Percentiles rank a stretch among this genome's conserved stretches.
Conservation (phyloP, 2,329 filamentous ascomycete species). For the Cercospora nicotianae region DNA sequence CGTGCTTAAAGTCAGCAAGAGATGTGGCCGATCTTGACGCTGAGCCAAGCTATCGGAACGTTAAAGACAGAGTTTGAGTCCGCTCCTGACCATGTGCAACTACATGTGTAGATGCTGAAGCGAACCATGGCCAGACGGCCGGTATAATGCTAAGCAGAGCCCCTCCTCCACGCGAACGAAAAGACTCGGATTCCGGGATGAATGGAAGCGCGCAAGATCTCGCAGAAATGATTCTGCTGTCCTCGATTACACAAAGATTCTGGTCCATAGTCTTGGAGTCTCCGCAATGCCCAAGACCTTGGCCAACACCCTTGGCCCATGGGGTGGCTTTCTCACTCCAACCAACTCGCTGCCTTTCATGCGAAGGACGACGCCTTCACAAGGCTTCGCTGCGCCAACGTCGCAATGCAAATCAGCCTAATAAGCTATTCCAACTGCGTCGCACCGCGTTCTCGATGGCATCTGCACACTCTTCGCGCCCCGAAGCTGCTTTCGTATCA, state of each 20-base stretch:
- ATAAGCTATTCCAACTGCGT: not conserved
- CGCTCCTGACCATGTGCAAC: constrained; percentile 9
- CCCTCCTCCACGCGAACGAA: not conserved
- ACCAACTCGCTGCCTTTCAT: not conserved
- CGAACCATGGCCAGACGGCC: not conserved
- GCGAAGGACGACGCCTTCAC: constrained; percentile 4
- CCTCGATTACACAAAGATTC: not conserved
- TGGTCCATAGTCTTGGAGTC: not conserved
- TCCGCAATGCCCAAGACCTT: constrained; percentile 4
- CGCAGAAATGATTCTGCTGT: not conserved
- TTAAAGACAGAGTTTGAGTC: constrained; percentile 1
- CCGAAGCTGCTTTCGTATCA: constrained; percentile 6
- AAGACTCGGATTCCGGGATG: not conserved
- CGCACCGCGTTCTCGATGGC: not conserved
- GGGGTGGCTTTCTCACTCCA: constrained; percentile 9
- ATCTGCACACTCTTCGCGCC: not conserved
- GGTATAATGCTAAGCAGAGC: not conserved
- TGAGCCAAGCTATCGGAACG: not conserved
- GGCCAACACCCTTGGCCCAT: not conserved
- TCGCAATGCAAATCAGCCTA: constrained; percentile 7
- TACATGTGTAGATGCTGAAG: not conserved
- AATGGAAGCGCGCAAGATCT: not conserved
- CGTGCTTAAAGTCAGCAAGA: not conserved
- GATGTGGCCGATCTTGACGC: constrained; percentile 4
- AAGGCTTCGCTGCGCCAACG: constrained; percentile 13